phyloP scores from a whole-genome alignment of 805 yeast genomes.

The Ogataea populi-albae region DNA sequence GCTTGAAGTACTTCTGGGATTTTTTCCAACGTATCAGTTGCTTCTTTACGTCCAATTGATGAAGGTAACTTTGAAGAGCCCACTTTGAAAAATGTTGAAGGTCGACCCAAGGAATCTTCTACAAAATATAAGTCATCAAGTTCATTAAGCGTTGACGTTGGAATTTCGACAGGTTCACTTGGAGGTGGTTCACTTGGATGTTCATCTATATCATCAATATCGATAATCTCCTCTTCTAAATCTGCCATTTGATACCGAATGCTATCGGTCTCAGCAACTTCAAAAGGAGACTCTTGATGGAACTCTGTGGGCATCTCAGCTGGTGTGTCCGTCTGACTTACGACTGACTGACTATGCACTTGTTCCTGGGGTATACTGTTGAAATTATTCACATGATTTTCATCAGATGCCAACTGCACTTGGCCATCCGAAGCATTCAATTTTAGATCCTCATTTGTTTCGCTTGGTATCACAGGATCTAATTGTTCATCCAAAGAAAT shows the following conservation, averaged over 20 bases:
- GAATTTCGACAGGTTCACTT: slow-evolving; percentile 35
- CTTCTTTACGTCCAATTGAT: slow-evolving; percentile 15
- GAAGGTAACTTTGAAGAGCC: slow-evolving; percentile 10
- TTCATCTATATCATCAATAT: slow-evolving; percentile 26
- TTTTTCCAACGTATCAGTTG: slow-evolving; percentile 3
- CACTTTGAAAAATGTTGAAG: slow-evolving; percentile 27
- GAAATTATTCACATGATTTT: no score
- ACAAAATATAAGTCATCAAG: slow-evolving; percentile 24
- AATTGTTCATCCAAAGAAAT: slow-evolving; percentile 2
- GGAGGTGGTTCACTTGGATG: background rate
- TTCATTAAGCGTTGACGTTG: slow-evolving; percentile 37
- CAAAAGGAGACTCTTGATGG: no score
- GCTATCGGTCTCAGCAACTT: no score
- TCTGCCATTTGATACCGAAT: no score
- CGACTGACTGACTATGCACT: no score
- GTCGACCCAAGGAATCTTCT: slow-evolving; percentile 24
- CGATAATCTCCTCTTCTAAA: slow-evolving; percentile 24
- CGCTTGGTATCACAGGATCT: background rate
- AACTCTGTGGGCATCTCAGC: no score
- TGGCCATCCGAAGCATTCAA: no score
- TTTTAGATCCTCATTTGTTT: no score
- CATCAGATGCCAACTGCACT: no score
- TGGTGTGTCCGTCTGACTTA: no score
- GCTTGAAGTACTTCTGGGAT: slow-evolving; percentile 13
- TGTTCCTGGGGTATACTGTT: no score